Base-by-base conservation (phyloP, 192 early-diverging fungal genomes). In the Haplosporangium gracile region DNA sequence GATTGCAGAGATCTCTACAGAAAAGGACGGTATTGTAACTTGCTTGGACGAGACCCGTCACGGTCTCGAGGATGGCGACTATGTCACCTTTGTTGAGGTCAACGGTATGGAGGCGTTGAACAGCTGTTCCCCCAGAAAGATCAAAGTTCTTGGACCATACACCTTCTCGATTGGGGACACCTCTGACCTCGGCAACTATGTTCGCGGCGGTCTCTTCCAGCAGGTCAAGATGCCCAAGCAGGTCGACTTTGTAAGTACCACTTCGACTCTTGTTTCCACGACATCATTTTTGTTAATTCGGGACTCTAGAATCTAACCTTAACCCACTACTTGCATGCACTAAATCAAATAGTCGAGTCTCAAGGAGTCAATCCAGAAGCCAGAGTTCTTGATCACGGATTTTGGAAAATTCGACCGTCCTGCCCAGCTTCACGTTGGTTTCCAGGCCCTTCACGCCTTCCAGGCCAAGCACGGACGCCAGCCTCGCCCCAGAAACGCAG, bases 391-490 rank as follows among this genome's bases (percentile, higher is more conserved):
- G 47, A 91, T 94, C 74, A 95, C 97, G 47, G 99, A 99, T 91
- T 99, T 95, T 90, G 97, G 96, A 76, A 99, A 99, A 90, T 99
- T 98, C 74, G 98, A 99, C 82, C 93, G 97, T n/a, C 98, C 98
- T 20, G 91, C 92, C 4, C 96, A 98, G 88, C 92, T 98, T 10
- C 97, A 98, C 76, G 78, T 98, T 42, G 97, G 94, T 43, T 99
- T 99, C 94, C 97, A 98, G 88, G 98, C 97, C 8, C 92, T 99
- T n/a, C 95, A 98, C 75, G 83, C 82, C 16, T 99, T 98, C 71
- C 77, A 80, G 10, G 93, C 92, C 75, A 88, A 94, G 53, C 85
- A 93, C 55, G 94, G 94, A 45, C 90, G 91, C 34, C 90, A 95
- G 70, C 99, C 99, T n/a, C 91, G 93, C 36, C 97, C 99, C 5